Conservation (phyloP, 192 early-diverging fungal species). For the Coemansia sp. region DNA sequence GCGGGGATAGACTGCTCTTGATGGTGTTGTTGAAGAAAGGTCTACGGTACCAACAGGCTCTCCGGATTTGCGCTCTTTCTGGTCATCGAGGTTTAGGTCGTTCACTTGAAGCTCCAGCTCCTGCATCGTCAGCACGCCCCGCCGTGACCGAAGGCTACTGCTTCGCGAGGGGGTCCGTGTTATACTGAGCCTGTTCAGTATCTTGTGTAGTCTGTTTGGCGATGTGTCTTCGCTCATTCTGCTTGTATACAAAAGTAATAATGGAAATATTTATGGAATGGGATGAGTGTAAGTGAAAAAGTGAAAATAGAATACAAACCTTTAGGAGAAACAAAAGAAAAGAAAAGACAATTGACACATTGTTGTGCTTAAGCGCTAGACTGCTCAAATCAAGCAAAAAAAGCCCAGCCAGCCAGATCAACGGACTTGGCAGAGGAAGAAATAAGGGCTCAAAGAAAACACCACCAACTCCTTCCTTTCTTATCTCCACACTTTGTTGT, state of each 20-base stretch:
- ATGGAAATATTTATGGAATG: neutral
- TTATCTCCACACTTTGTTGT: neutral
- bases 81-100: neutral
- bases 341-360: neutral
- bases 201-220: slow-evolving; percentile 20
- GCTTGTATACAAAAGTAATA: neutral
- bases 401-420: too few species aligned
- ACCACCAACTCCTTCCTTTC: neutral
- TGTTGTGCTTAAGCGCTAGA: too few species aligned
- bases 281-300: neutral
- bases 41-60: neutral
- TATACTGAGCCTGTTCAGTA: slow-evolving; percentile 24
- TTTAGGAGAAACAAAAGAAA: neutral
- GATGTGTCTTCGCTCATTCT: slow-evolving; percentile 20
- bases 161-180: slow-evolving; percentile 23
- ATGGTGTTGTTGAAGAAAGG: neutral
- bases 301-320: neutral
- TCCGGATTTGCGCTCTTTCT: neutral
- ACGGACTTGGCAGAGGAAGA: neutral
- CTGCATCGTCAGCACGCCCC: slow-evolving; percentile 17
- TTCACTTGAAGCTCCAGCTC: slow-evolving; percentile 11
- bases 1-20: neutral
- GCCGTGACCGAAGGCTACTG: slow-evolving; percentile 23
- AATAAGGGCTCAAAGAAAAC: too few species aligned
- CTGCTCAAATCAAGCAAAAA: too few species aligned